These are phyloP conservation scores for Penicillium sumatraense DNA, from an alignment of 2,329 filamentous ascomycete species.

Conservation along the genomic window DNA sequence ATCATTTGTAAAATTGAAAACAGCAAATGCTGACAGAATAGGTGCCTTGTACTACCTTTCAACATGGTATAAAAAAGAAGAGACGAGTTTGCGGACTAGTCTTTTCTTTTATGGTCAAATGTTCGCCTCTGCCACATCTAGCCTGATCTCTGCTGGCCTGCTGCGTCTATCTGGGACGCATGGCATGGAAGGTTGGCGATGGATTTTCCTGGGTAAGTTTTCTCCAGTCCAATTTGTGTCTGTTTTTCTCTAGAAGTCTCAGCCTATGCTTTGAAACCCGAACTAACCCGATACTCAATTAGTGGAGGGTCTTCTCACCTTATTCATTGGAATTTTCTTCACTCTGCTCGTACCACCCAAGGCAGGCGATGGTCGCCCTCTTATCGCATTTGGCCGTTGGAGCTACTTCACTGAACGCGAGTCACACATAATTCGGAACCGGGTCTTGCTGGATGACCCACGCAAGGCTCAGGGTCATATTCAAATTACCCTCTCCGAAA, in stretches of 20 bases:
- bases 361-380: constrained; percentile 40
- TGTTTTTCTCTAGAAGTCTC: not conserved
- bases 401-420: constrained; percentile 51
- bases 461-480: constrained; percentile 41
- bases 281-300: not conserved
- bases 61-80: constrained; percentile 59
- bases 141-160: constrained; percentile 44
- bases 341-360: constrained; percentile 46
- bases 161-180: constrained; percentile 56
- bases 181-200: constrained; percentile 60
- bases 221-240: not conserved
- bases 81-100: constrained; percentile 58
- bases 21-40: constrained; percentile 6
- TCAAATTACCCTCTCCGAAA: constrained; percentile 42
- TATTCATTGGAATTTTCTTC: constrained; percentile 47
- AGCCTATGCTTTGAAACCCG: not conserved
- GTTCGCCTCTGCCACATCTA: constrained; percentile 51
- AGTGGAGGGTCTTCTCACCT: constrained; percentile 60
- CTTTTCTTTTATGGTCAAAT: constrained; percentile 63
- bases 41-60: constrained; percentile 51
- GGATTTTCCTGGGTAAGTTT: constrained; percentile 54
- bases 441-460: constrained; percentile 52
- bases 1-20: too few species aligned
- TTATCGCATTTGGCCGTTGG: constrained; percentile 43
- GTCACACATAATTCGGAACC: constrained; percentile 45